These are phyloP conservation scores for Fusarium lyarnte DNA, from an alignment of 2,329 filamentous ascomycete genomes.

Conservation along the genomic window DNA sequence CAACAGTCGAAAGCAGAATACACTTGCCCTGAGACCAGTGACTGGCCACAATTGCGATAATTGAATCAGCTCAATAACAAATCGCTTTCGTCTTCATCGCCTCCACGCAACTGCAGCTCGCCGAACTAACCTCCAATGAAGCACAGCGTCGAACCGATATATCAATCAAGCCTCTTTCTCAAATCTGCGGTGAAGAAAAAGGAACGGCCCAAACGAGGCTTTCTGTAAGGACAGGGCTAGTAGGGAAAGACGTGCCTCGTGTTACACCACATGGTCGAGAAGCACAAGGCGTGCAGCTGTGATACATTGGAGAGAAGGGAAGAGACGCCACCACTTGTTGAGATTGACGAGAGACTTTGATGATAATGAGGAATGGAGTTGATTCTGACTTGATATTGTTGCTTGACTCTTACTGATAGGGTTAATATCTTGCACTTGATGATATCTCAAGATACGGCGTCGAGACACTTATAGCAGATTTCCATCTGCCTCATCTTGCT, in stretches of 20 bases:
- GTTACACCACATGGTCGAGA: conserved; percentile 32
- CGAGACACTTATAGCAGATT: not conserved
- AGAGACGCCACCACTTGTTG: conserved; percentile 29
- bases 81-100: not conserved
- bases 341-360: not conserved
- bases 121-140: conserved; percentile 18
- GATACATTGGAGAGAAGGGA: conserved; percentile 18
- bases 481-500: not conserved
- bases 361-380: not conserved
- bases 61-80: not conserved
- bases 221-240: conserved; percentile 2
- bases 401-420: not conserved
- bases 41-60: not conserved
- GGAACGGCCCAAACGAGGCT: not conserved
- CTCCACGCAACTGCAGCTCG: conserved; percentile 27
- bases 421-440: not conserved
- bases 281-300: conserved; percentile 25
- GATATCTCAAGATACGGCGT: not conserved
- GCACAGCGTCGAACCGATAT: conserved; percentile 1
- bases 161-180: conserved; percentile 8
- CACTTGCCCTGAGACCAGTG: no score
- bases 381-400: no score
- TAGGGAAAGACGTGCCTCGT: not conserved
- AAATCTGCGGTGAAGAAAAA: conserved; percentile 28
- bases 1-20: no score